phyloP scores from a whole-genome alignment of 177 flowering plant genomes.

The Vitis hybrid region DNA sequence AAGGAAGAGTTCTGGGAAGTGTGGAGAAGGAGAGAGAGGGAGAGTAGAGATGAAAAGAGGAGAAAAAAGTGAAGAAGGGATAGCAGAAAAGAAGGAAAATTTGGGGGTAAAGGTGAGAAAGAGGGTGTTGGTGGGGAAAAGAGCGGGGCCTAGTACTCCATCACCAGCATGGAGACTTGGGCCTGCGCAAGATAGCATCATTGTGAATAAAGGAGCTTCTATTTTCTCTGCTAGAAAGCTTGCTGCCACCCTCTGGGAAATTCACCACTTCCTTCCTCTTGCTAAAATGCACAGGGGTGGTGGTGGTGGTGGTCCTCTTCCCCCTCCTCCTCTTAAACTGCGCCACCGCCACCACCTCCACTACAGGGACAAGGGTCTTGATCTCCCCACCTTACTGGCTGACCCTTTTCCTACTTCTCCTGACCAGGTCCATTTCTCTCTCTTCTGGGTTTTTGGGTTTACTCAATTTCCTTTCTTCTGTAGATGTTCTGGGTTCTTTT shows the following conservation, averaged over 20 bases:
- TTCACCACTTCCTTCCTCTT: slow-evolving; percentile 25
- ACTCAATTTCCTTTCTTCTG: not conserved
- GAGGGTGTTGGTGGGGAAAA: slow-evolving; percentile 30
- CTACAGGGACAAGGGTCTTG: slow-evolving; percentile 21
- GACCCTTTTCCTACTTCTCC: slow-evolving; percentile 38
- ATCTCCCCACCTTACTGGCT: slow-evolving; percentile 24
- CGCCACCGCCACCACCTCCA: slow-evolving; percentile 21
- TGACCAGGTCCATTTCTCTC: slow-evolving; percentile 29
- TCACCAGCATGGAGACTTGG: slow-evolving; percentile 36
- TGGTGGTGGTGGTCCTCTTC: slow-evolving; percentile 5
- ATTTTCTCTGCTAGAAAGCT: slow-evolving; percentile 52
- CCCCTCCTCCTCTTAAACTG: slow-evolving; percentile 16
- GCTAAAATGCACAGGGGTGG: slow-evolving; percentile 37
- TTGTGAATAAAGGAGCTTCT: slow-evolving; percentile 3
- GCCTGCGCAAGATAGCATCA: slow-evolving; percentile 18
- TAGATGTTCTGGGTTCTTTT: slow-evolving; percentile 4
- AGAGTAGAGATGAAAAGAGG: slow-evolving; percentile 14
- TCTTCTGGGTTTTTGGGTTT: not conserved
- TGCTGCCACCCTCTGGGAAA: slow-evolving; percentile 61
- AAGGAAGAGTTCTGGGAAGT: too few species aligned
- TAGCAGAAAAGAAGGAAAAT: slow-evolving; percentile 36
- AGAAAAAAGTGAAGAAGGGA: slow-evolving; percentile 23
- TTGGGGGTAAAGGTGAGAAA: slow-evolving; percentile 36
- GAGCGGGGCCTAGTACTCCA: slow-evolving; percentile 46
- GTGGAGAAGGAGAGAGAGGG: too few species aligned